Evolutionary conservation across 495 filamentous ascomycete genomes (phyloP).

Genomic region (Pyrenopolyporus hunteri): DNA sequence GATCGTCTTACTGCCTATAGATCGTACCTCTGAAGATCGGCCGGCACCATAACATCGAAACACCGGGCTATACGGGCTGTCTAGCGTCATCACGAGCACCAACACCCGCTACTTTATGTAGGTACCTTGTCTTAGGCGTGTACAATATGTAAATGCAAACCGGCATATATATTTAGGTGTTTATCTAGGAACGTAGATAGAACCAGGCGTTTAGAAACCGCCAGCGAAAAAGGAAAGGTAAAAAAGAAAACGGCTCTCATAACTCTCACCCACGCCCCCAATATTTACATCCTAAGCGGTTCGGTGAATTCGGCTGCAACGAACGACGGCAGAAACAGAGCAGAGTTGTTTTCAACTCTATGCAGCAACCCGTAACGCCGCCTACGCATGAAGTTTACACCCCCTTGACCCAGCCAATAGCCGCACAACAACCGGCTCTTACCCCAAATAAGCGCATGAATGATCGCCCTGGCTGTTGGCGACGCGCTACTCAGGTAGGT

Average conservation of each 20-base stretch:
- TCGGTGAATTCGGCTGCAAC: no score
- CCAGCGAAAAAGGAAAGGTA: no score
- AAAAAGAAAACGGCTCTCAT: no score
- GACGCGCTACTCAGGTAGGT: neutral
- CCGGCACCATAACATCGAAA: constrained; percentile 12
- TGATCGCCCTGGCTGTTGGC: constrained; percentile 12
- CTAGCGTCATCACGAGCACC: constrained; percentile 3
- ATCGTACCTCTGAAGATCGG: constrained; percentile 28
- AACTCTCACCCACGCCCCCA: no score
- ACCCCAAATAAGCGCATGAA: constrained; percentile 23
- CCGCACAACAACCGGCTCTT: neutral
- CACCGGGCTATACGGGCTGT: constrained; percentile 10
- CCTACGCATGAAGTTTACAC: constrained; percentile 16
- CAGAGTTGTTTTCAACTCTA: constrained; percentile 18
- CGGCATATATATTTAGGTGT: no score
- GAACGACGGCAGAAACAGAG: no score
- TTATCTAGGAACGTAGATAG: no score
- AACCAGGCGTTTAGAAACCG: no score
- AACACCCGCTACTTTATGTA: neutral
- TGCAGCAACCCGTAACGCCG: constrained; percentile 11
- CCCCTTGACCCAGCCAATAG: constrained; percentile 11
- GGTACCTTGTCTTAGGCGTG: no score
- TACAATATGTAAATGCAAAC: no score
- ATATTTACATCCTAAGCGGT: no score
- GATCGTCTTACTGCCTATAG: constrained; percentile 26